Evolutionary conservation across 1,139 yeast species (phyloP).

Genomic region (Zygosaccharomyces pseudobailii): DNA sequence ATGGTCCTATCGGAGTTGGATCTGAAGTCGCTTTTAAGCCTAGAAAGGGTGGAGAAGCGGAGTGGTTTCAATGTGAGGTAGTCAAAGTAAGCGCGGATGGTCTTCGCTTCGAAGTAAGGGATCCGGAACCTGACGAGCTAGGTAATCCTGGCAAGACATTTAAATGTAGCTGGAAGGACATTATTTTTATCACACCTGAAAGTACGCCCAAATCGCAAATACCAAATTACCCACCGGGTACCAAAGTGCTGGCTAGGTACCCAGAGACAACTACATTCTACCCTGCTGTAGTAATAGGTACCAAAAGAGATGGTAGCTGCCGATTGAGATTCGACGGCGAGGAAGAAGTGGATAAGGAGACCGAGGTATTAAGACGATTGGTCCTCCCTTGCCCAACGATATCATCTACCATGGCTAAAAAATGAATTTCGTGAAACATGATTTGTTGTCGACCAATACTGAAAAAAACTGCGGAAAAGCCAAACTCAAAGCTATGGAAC

Average conservation of each 20-base stretch:
- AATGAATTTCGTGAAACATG: conserved; percentile 13
- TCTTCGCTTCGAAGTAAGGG: conserved; percentile 74
- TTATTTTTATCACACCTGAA: conserved; percentile 64
- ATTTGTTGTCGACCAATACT: not conserved
- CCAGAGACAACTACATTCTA: conserved; percentile 98
- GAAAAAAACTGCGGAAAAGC: not conserved
- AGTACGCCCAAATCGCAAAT: conserved; percentile 40
- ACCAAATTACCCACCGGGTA: conserved; percentile 63
- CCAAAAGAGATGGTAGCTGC: conserved; percentile 69
- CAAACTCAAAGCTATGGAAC: not conserved
- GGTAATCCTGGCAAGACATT: conserved; percentile 86
- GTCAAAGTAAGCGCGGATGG: conserved; percentile 75
- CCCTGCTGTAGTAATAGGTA: conserved; percentile 85
- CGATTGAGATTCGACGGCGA: conserved; percentile 90
- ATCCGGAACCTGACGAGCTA: conserved; percentile 95
- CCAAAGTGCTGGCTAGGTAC: conserved; percentile 85
- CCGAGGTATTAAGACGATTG: conserved; percentile 80
- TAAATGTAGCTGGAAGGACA: conserved; percentile 75
- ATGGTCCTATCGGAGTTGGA: conserved; percentile 59
- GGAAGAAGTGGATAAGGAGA: conserved; percentile 93
- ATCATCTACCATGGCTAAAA: conserved; percentile 22
- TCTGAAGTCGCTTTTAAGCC: conserved; percentile 88
- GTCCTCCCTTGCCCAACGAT: conserved; percentile 67
- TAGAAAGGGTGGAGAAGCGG: conserved; percentile 66
- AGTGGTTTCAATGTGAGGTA: conserved; percentile 97